Conservation (phyloP, 2,329 filamentous ascomycete genomes). For the Alternaria sp. region DNA sequence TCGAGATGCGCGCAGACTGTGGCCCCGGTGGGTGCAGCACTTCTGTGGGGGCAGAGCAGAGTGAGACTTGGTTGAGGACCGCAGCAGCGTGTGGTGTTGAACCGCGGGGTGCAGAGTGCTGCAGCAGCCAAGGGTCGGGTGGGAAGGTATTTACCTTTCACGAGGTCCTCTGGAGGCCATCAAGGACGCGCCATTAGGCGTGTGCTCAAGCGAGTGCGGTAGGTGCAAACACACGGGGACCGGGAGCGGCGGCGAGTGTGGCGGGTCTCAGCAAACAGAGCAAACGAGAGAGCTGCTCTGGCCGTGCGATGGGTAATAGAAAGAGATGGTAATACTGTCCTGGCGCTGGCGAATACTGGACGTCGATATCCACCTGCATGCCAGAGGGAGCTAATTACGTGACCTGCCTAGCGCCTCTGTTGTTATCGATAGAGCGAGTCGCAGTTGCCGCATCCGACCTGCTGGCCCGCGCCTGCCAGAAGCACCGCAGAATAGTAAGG, state of each 20-base stretch:
- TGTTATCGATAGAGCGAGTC: constrained; percentile 9
- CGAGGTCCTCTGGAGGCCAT: constrained; percentile 36
- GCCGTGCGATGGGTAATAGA: constrained; percentile 8
- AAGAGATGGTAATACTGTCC: constrained; percentile 19
- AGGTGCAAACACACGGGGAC: constrained; percentile 26
- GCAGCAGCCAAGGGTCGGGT: constrained; percentile 23
- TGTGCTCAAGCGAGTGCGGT: constrained; percentile 46
- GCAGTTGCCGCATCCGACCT: neutral
- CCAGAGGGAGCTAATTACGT: constrained; percentile 13
- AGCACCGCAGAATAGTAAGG: neutral
- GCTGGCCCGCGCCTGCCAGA: neutral
- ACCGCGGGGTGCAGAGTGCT: constrained; percentile 2
- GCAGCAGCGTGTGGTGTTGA: constrained; percentile 14
- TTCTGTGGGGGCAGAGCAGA: constrained; percentile 30
- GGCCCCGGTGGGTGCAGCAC: constrained; percentile 37
- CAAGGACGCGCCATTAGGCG: constrained; percentile 48
- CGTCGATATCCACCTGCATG: constrained; percentile 8
- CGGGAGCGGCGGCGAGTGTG: constrained; percentile 10
- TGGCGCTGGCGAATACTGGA: constrained; percentile 7
- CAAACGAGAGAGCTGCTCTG: constrained; percentile 15
- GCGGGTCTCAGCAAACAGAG: constrained; percentile 1
- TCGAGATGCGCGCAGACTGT: constrained; percentile 39
- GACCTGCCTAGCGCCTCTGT: constrained; percentile 8
- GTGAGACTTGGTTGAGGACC: constrained; percentile 19
- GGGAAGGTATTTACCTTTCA: constrained; percentile 29